Conservation (phyloP, 768 basidiomycete genomes). For the Auriscalpium orientale region DNA sequence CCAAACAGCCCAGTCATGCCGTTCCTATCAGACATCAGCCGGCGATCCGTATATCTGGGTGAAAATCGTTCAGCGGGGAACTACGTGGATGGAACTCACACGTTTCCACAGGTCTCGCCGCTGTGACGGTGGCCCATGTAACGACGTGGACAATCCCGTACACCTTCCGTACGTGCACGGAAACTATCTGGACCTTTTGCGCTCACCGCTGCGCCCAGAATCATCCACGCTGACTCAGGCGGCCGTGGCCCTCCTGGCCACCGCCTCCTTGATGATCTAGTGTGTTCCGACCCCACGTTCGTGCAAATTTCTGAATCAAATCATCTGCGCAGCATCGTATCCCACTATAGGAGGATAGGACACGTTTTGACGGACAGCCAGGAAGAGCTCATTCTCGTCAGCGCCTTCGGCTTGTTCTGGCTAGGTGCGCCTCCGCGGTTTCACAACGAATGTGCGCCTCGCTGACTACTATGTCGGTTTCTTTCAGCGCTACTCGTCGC, state of each 20-base stretch:
- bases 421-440: conserved; percentile 43
- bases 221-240: conserved; percentile 44
- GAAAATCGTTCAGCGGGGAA: no score
- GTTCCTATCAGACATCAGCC: no score
- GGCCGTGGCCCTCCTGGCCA: conserved; percentile 61
- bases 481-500: conserved; percentile 36
- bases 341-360: conserved; percentile 59
- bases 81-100: not conserved
- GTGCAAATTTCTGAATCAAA: not conserved
- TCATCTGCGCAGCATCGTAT: conserved; percentile 41
- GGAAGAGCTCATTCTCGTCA: conserved; percentile 68
- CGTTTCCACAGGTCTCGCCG: not conserved
- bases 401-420: conserved; percentile 68
- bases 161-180: not conserved
- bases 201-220: conserved; percentile 12
- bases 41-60: no score
- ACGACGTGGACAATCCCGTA: conserved; percentile 4
- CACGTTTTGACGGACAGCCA: conserved; percentile 60
- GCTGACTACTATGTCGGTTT: conserved; percentile 19
- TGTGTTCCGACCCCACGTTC: conserved; percentile 28
- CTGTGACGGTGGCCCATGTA: not conserved
- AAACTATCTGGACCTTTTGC: not conserved
- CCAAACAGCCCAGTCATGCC: no score
- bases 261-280: conserved; percentile 60
- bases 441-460: not conserved